Conservation (phyloP, 2,329 filamentous ascomycete genomes). For the Botrytis squamosa region DNA sequence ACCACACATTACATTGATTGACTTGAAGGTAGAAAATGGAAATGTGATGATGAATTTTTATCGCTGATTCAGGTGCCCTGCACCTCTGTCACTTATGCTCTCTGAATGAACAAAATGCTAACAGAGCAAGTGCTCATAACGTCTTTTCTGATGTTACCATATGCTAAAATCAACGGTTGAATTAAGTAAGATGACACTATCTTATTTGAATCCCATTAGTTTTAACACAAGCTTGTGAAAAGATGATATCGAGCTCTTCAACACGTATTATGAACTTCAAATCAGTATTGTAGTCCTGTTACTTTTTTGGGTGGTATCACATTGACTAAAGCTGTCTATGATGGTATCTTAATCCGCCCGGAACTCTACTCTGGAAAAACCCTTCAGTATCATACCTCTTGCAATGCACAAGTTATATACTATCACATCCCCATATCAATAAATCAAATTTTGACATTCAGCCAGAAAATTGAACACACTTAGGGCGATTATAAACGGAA, state of each 20-base stretch:
- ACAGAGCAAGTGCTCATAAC: neutral
- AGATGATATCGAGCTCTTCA: neutral
- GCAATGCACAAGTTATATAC: neutral
- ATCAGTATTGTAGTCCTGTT: neutral
- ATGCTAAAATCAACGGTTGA: neutral
- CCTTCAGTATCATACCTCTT: neutral
- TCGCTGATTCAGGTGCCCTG: neutral
- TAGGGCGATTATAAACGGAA: neutral
- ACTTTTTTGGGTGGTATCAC: neutral
- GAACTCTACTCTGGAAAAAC: neutral
- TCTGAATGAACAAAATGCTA: neutral
- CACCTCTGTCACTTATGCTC: neutral
- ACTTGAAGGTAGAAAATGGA: slow-evolving; percentile 1
- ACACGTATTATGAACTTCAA: neutral
- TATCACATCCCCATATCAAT: neutral
- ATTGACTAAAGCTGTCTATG: neutral
- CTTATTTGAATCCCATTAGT: neutral
- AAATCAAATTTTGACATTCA: neutral
- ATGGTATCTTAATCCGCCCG: neutral
- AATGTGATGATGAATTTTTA: neutral
- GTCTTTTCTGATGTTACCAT: neutral
- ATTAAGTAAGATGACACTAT: no score
- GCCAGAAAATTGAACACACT: neutral
- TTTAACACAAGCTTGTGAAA: neutral
- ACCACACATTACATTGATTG: slow-evolving; percentile 15